These are phyloP conservation scores for Lactarius trivialis DNA, from an alignment of 768 basidiomycete species.

Conservation along the genomic window DNA sequence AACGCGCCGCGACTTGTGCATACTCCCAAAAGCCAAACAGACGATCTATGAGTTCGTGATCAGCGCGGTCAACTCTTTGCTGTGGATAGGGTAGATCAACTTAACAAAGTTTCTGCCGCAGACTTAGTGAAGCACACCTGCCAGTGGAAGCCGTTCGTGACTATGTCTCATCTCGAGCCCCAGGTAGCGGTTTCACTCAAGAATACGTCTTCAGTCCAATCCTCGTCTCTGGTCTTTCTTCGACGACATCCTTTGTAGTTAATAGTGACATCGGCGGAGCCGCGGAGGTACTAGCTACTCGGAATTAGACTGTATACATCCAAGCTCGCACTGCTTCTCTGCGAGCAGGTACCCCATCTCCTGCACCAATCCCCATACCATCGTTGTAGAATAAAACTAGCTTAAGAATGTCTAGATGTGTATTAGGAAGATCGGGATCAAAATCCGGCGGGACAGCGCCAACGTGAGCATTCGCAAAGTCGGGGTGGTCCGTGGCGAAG, in stretches of 20 bases:
- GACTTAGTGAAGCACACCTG: constrained; percentile 38
- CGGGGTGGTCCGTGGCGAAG: too few species aligned
- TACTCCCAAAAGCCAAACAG: constrained; percentile 95
- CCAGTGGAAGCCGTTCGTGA: constrained; percentile 89
- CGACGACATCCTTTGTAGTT: constrained; percentile 46
- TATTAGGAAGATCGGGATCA: too few species aligned
- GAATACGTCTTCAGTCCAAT: constrained; percentile 82
- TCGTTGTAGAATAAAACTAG: too few species aligned
- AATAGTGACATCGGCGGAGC: constrained; percentile 47
- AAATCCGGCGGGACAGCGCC: too few species aligned
- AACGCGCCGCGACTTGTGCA: constrained; percentile 71
- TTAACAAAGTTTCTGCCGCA: constrained; percentile 5
- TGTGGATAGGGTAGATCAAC: constrained; percentile 27
- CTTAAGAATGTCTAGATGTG: too few species aligned
- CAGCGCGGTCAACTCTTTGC: constrained; percentile 88
- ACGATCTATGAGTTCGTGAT: constrained; percentile 92
- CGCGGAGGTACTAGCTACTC: too few species aligned
- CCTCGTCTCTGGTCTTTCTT: constrained; percentile 83
- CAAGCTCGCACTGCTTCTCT: too few species aligned
- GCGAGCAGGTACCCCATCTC: too few species aligned
- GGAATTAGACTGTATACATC: too few species aligned
- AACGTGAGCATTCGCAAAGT: too few species aligned
- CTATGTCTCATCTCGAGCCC: constrained; percentile 91
- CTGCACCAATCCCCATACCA: too few species aligned
- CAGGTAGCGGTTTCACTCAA: constrained; percentile 90